Evolutionary conservation across 2,329 filamentous ascomycete genomes (phyloP).

Genomic region (Clonostachys rhizophaga): DNA sequence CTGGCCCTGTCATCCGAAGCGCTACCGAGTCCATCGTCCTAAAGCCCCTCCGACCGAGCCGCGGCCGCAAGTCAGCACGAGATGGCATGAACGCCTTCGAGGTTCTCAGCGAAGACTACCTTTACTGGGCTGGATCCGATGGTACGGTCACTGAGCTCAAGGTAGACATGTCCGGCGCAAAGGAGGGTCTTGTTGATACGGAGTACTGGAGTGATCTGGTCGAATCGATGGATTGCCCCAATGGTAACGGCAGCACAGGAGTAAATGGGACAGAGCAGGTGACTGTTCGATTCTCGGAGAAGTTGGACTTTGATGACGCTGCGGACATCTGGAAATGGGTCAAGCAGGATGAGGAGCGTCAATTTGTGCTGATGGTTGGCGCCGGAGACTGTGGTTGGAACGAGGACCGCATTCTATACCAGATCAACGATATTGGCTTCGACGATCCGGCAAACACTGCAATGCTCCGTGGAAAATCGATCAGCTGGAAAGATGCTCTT

Average conservation of each 20-base stretch:
- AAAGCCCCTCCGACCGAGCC: too few species aligned
- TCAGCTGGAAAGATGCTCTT: conserved; percentile 1
- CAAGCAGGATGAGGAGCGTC: not conserved
- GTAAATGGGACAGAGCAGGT: not conserved
- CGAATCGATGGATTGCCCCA: not conserved
- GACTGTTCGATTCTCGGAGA: not conserved
- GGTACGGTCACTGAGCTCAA: not conserved
- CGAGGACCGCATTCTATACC: conserved; percentile 1
- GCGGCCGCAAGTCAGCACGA: not conserved
- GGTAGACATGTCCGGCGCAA: not conserved
- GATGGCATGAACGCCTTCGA: not conserved
- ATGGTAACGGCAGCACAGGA: not conserved
- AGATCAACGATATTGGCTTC: not conserved
- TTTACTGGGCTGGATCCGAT: not conserved
- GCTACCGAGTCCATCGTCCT: too few species aligned
- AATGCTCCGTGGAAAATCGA: not conserved
- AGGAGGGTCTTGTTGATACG: not conserved
- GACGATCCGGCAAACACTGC: not conserved
- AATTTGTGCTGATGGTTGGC: conserved; percentile 1
- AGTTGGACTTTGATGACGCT: not conserved
- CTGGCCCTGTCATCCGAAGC: too few species aligned
- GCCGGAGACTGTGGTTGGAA: not conserved
- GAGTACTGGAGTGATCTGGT: conserved; percentile 1
- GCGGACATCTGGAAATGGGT: conserved; percentile 1
- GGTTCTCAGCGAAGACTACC: not conserved